A percentile compares a stretch with the other conserved stretches of the same genome.
These are phyloP conservation scores for Wickerhamomyces subpelliculosus DNA, from an alignment of 805 yeast species.

Conservation along the genomic window DNA sequence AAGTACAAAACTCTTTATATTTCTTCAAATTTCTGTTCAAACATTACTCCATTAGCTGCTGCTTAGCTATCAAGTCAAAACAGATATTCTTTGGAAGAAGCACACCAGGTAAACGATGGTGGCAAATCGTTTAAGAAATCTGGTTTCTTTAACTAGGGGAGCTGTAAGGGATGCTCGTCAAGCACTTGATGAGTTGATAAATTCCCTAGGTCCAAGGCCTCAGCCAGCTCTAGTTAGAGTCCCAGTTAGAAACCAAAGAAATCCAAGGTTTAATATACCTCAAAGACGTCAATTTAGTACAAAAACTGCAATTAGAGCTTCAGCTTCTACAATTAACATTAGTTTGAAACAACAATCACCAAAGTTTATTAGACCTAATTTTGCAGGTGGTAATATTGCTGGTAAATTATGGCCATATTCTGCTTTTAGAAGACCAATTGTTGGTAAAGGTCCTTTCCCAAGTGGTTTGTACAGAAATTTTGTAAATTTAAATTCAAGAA, in stretches of 20 bases:
- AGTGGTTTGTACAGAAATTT: conserved; percentile 29
- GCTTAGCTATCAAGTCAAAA: too few relatives aligned
- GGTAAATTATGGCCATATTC: conserved; percentile 18
- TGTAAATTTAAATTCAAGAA: conserved; percentile 28
- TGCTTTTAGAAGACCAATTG: conserved; percentile 16
- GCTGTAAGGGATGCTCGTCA: conserved; percentile 41
- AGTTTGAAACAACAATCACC: conserved; percentile 3
- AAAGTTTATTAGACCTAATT: conserved; percentile 1
- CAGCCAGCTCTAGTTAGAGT: conserved; percentile 30
- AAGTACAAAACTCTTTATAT: too few relatives aligned
- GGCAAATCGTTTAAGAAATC: conserved; percentile 32
- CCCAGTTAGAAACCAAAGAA: conserved; percentile 29
- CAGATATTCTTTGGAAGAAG: too few relatives aligned
- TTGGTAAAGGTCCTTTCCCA: conserved; percentile 20
- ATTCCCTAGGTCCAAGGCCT: conserved; percentile 23
- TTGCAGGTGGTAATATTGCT: conserved; percentile 6
- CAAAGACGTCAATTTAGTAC: conserved; percentile 23
- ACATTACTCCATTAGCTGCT: too few relatives aligned
- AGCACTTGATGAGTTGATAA: conserved; percentile 39
- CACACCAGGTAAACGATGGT: too few relatives aligned
- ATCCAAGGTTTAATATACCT: conserved; percentile 11
- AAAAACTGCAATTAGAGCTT: conserved; percentile 4
- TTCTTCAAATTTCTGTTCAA: too few relatives aligned
- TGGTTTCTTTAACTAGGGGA: conserved; percentile 37
- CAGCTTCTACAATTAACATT: conserved; percentile 1